Base-by-base conservation (phyloP, 345 rosid species). In the Leavenworthia alabamica region DNA sequence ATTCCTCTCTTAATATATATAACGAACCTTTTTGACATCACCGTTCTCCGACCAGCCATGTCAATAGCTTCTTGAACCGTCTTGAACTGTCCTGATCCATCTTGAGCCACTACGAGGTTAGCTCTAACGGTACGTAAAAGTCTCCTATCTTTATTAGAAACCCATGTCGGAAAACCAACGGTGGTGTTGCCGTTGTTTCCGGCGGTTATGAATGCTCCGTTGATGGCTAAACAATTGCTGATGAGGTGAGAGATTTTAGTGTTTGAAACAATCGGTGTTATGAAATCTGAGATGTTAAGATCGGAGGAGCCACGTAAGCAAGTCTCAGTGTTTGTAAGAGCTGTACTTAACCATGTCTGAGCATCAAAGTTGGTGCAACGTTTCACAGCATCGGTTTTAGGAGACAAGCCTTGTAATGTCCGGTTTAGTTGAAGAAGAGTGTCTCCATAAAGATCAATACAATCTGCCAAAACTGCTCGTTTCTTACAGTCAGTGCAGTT, bases 271-370 rank as follows among this genome's bases (percentile, higher is more conserved):
- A 77, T 41, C 0, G 97, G 89, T 53, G 62, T 49, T 36, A 74
- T 47, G 64, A 79, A 79, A 62, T 79, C 79, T 0, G 89, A 60
- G 33, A 89, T 78, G 8, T 89, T 86, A 15, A 89, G 53, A 54
- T 89, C 96, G 15, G 20, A 44, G 8, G 79, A 75, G 36, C 96
- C 95, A 3, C 77, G 40, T 14, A 46, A 66, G 63, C 98, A 92
- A 2, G 98, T 89, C 44, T 73, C 80, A 15, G 75, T 79, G 72
- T 92, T 92, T 41, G 97, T 92, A 19, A 92, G 62, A 8, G 94
- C 86, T 0, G 93, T 78, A 79, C 96, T 92, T 2, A 92, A 81
- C 96, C 97, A 92, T 0, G 98, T 92, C 10, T 89, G 96, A 9
- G 81, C 81, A 55, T 92, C 97, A 9, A 83, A 79, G 62, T 80